A percentile compares a stretch with the other conserved stretches of the same genome.
phyloP scores from a whole-genome alignment of 371 early-diverging fungal genomes.

The Vairimorpha necatrix region DNA sequence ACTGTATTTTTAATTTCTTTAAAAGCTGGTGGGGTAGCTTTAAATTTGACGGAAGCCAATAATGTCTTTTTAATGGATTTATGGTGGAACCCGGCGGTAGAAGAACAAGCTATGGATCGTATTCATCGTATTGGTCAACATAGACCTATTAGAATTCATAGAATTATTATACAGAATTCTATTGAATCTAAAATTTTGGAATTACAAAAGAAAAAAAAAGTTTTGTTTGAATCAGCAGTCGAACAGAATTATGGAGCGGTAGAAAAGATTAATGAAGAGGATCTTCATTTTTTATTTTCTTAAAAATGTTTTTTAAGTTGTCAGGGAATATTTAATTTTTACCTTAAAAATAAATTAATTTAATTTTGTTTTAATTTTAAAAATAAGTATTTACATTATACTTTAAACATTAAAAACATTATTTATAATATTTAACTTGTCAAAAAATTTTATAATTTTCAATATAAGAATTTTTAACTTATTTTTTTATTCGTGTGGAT shows the following conservation, averaged over 20 bases:
- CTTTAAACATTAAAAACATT: too few relatives aligned
- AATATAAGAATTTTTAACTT: too few relatives aligned
- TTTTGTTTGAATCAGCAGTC: constrained; percentile 77
- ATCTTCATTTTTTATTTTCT: constrained; percentile 46
- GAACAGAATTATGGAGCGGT: constrained; percentile 67
- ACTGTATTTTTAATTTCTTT: constrained; percentile 73
- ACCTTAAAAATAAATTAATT: too few relatives aligned
- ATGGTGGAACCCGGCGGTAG: constrained; percentile 87
- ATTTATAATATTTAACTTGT: too few relatives aligned
- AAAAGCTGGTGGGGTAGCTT: constrained; percentile 86
- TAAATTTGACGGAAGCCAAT: constrained; percentile 85
- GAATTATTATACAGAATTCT: constrained; percentile 80
- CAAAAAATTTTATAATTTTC: too few relatives aligned
- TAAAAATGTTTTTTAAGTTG: too few relatives aligned
- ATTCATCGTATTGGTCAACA: constrained; percentile 77
- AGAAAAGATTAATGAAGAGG: constrained; percentile 43
- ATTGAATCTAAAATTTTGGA: constrained; percentile 84
- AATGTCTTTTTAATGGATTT: constrained; percentile 76
- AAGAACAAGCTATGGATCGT: constrained; percentile 78
- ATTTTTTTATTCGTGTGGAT: constrained; percentile 15
- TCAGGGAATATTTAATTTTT: too few relatives aligned
- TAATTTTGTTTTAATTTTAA: too few relatives aligned
- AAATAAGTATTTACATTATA: too few relatives aligned
- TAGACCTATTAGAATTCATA: constrained; percentile 64
- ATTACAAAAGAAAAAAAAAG: constrained; percentile 84